Evolutionary conservation across 2,329 filamentous ascomycete genomes (phyloP).

Genomic region (Grosmannia clavigera): DNA sequence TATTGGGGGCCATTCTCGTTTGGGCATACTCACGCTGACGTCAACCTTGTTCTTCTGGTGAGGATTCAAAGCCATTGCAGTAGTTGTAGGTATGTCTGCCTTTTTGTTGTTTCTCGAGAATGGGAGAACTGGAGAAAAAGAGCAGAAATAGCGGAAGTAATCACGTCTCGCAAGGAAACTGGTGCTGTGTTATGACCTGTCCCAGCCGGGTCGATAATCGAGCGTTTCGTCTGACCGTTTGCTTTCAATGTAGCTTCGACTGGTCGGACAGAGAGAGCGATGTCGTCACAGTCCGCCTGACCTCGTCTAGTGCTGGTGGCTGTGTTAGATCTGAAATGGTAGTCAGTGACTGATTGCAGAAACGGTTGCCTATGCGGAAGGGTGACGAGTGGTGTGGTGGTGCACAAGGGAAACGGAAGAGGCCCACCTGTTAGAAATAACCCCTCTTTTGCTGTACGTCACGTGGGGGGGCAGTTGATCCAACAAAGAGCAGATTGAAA

Average conservation of each 20-base stretch:
- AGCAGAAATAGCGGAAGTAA: neutral
- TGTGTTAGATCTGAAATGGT: neutral
- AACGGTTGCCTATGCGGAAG: neutral
- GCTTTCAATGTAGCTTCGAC: neutral
- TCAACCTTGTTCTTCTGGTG: slow-evolving; percentile 98
- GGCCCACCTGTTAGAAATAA: neutral
- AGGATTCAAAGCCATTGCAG: slow-evolving; percentile 54
- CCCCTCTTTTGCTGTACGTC: neutral
- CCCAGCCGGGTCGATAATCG: neutral
- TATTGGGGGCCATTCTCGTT: neutral
- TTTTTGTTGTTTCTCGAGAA: neutral
- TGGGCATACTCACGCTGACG: slow-evolving; percentile 57
- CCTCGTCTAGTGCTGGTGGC: neutral
- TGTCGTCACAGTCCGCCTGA: neutral
- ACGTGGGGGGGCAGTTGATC: neutral
- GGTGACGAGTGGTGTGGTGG: neutral
- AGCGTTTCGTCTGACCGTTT: neutral
- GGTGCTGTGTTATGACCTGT: neutral
- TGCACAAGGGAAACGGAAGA: neutral
- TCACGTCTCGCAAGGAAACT: neutral
- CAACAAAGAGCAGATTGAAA: neutral
- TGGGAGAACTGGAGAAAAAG: neutral
- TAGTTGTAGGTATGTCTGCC: neutral
- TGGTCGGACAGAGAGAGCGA: neutral
- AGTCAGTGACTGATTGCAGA: neutral